Evolutionary conservation across 176 grass and related monocot genomes (phyloP).

Genomic region (Dendrocalamus sinicus): DNA sequence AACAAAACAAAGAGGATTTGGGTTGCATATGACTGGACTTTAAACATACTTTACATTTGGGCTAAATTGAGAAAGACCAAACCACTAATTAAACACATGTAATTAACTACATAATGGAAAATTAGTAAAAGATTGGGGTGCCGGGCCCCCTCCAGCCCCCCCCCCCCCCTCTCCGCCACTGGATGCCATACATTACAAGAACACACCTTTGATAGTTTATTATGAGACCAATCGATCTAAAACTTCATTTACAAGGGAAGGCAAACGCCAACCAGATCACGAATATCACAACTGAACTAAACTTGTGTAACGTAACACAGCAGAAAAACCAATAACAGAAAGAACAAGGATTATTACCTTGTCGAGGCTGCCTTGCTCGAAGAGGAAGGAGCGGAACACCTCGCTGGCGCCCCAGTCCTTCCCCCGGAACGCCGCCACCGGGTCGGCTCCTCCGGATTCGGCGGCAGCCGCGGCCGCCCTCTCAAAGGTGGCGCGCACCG

Average conservation of each 20-base stretch:
- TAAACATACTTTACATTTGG: too few relatives aligned
- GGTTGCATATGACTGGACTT: too few relatives aligned
- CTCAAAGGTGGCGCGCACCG: constrained; percentile 86
- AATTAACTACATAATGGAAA: too few relatives aligned
- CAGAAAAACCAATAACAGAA: background rate
- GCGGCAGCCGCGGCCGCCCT: constrained; percentile 53
- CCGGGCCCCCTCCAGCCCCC: too few relatives aligned
- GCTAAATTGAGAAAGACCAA: too few relatives aligned
- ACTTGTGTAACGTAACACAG: background rate
- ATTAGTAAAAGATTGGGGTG: too few relatives aligned
- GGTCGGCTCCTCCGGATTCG: constrained; percentile 50
- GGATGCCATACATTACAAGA: background rate
- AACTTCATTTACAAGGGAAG: background rate
- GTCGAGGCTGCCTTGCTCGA: constrained; percentile 69
- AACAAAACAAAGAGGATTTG: too few relatives aligned
- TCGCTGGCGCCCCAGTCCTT: constrained; percentile 86
- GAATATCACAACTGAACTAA: background rate
- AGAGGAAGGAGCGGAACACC: constrained; percentile 83
- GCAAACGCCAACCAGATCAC: background rate
- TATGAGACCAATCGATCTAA: background rate
- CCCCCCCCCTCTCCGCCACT: too few relatives aligned
- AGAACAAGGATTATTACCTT: constrained; percentile 41
- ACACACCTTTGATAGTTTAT: background rate
- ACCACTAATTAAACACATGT: too few relatives aligned
- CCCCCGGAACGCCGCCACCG: constrained; percentile 68